Conservation (phyloP, 164 flowering plant species). For the Brasenia schreberi region DNA sequence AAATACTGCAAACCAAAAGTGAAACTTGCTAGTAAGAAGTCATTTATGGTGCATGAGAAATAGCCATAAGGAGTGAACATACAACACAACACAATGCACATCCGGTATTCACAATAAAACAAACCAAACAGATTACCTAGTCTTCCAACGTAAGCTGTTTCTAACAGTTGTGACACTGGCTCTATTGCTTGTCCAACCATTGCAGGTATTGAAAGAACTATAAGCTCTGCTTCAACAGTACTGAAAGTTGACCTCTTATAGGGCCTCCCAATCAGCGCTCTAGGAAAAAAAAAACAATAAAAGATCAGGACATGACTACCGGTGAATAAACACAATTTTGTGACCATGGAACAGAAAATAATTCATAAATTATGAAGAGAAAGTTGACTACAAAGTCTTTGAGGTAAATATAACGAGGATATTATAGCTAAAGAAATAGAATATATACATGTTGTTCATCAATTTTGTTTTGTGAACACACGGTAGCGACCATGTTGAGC, state of each 20-base stretch:
- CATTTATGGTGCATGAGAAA: too few relatives aligned
- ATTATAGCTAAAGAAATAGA: neutral
- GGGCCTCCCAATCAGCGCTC: slow-evolving; percentile 19
- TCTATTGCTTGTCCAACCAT: slow-evolving; percentile 87
- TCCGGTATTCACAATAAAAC: neutral
- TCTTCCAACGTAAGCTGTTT: slow-evolving; percentile 94
- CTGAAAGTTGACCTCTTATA: slow-evolving; percentile 10
- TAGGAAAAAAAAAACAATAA: slow-evolving; percentile 11
- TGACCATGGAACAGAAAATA: neutral
- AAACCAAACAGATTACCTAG: slow-evolving; percentile 31
- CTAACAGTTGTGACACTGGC: slow-evolving; percentile 79
- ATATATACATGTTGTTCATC: neutral
- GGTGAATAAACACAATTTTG: neutral
- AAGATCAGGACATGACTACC: too few relatives aligned
- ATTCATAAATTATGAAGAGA: neutral
- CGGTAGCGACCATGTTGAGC: neutral
- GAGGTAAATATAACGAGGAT: neutral
- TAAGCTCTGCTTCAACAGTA: slow-evolving; percentile 47
- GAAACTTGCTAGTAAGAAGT: too few relatives aligned
- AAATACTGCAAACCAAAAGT: too few relatives aligned
- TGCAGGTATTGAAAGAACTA: slow-evolving; percentile 77
- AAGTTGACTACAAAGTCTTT: neutral
- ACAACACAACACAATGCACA: too few relatives aligned
- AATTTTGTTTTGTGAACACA: neutral
- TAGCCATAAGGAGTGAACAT: too few relatives aligned